Conservation (phyloP, 108 stramenopile species). For the Schizochytrium sp. region DNA sequence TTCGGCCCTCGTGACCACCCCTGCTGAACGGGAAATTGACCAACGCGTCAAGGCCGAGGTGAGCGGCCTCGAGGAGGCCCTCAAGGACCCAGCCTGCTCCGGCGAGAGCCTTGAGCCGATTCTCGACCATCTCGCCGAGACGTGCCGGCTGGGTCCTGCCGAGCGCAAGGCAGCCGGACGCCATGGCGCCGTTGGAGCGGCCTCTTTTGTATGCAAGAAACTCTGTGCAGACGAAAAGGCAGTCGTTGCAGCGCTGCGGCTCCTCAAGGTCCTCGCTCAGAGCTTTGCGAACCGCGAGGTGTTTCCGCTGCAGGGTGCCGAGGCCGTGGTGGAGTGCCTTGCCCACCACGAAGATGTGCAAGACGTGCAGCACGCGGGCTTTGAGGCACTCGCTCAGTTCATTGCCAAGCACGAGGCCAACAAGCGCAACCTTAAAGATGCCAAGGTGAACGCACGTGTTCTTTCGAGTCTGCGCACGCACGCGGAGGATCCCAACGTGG, state of each 20-base stretch:
- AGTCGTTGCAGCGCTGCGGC: not conserved
- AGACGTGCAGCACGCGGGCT: not conserved
- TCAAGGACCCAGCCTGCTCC: not conserved
- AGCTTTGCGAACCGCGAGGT: not conserved
- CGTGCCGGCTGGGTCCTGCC: not conserved
- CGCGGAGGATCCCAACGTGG: not conserved
- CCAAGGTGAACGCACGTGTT: not conserved
- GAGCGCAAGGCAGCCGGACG: not conserved
- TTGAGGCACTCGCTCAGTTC: not conserved
- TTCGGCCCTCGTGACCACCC: not conserved
- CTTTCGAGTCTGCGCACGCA: not conserved
- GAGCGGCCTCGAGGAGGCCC: not conserved
- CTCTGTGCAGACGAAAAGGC: not conserved
- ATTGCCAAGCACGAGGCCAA: not conserved
- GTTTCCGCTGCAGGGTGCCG: not conserved
- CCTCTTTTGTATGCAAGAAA: not conserved
- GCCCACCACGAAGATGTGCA: not conserved
- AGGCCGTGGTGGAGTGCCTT: not conserved
- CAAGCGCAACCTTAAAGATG: slow-evolving; percentile 8
- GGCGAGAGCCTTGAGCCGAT: not conserved
- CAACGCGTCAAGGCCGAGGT: not conserved
- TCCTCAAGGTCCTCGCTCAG: not conserved
- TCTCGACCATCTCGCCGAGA: not conserved
- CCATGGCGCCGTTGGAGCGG: not conserved
- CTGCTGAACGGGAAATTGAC: not conserved